Evolutionary conservation across 1,284 basidiomycete genomes (phyloP).

Genomic region (Cystobasidium sp.): DNA sequence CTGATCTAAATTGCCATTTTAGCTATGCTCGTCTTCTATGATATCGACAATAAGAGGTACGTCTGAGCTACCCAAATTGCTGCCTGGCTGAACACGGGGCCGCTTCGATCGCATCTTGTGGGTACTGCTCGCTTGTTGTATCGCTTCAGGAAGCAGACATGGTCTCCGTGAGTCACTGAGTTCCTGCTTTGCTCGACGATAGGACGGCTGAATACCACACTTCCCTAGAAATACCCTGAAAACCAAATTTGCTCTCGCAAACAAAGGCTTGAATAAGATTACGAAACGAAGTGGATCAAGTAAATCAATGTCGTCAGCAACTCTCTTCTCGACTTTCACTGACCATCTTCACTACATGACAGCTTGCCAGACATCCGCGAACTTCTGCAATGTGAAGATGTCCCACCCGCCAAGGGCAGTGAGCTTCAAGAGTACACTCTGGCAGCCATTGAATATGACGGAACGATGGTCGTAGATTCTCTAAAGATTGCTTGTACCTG

Average conservation of each 20-base stretch:
- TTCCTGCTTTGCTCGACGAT: neutral
- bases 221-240: constrained; percentile 25
- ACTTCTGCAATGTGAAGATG: neutral
- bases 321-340: neutral
- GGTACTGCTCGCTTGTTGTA: neutral
- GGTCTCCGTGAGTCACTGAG: constrained; percentile 5
- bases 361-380: constrained; percentile 14
- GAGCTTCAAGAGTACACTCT: neutral
- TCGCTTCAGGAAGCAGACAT: constrained; percentile 7
- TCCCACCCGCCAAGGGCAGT: neutral
- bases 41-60: constrained; percentile 28
- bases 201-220: neutral
- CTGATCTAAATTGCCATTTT: neutral
- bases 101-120: neutral
- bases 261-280: constrained; percentile 27
- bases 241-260: constrained; percentile 17
- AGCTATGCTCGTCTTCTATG: constrained; percentile 32
- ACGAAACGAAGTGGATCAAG: neutral
- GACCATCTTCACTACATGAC: neutral
- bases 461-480: constrained; percentile 3
- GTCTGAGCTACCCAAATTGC: neutral
- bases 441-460: constrained; percentile 18
- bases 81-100: neutral
- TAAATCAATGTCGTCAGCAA: neutral
- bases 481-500: constrained; percentile 11